Evolutionary conservation across 192 early-diverging fungal genomes (phyloP).

Genomic region (Allomyces javanicus): DNA sequence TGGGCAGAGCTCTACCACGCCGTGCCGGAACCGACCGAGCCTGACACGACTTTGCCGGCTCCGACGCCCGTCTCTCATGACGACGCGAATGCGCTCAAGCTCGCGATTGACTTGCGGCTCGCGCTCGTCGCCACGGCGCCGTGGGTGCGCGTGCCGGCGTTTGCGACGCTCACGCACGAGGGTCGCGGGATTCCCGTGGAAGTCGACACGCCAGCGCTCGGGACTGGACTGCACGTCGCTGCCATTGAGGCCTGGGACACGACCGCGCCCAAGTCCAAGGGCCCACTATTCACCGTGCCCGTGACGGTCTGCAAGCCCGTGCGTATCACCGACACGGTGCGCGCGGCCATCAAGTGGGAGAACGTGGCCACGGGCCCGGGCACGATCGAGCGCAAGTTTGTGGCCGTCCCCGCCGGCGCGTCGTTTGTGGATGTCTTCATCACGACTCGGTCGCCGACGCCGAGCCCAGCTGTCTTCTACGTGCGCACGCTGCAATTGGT

Average conservation of each 20-base stretch:
- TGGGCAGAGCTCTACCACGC: too few species aligned
- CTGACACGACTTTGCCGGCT: too few species aligned
- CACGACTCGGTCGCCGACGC: conserved; percentile 4
- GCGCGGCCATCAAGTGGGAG: conserved; percentile 27
- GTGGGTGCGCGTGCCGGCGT: conserved; percentile 64
- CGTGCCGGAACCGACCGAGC: neutral
- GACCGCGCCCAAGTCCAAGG: conserved; percentile 10
- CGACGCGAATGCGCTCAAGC: conserved; percentile 25
- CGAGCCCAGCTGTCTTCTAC: conserved; percentile 38
- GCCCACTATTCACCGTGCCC: conserved; percentile 69
- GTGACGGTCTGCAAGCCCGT: conserved; percentile 85
- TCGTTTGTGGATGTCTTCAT: too few species aligned
- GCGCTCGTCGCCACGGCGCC: conserved; percentile 38
- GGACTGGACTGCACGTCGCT: too few species aligned
- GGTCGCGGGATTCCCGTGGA: conserved; percentile 9
- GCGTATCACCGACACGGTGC: conserved; percentile 14
- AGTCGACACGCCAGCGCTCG: too few species aligned
- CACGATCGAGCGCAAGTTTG: conserved; percentile 57
- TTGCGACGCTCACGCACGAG: conserved; percentile 41
- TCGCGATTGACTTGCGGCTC: conserved; percentile 60
- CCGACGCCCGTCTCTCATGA: too few species aligned
- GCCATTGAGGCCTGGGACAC: too few species aligned
- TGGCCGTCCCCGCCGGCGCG: conserved; percentile 65
- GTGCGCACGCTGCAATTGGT: conserved; percentile 54
- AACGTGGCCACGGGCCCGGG: conserved; percentile 49